A percentile compares a stretch with the other conserved stretches of the same genome.
Conservation (phyloP, 2,329 filamentous ascomycete species). For the Eurotiales sp. region DNA sequence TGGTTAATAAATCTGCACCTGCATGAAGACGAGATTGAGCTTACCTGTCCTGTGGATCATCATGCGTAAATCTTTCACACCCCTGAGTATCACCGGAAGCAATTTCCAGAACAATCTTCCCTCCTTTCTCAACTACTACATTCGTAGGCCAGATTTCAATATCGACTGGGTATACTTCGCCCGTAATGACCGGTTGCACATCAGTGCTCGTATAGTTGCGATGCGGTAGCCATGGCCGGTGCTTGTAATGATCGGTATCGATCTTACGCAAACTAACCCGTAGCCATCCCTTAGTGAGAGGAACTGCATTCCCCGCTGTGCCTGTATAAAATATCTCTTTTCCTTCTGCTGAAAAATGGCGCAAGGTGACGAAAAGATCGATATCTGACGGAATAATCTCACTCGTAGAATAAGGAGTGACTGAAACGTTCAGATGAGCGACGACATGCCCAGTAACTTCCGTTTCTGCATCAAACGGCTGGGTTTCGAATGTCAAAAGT, state of each 20-base stretch:
- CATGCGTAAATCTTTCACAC: slow-evolving; percentile 49
- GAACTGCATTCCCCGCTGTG: slow-evolving; percentile 53
- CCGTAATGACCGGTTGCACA: slow-evolving; percentile 40
- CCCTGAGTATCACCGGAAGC: slow-evolving; percentile 27
- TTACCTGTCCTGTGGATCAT: slow-evolving; percentile 31
- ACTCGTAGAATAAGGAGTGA: slow-evolving; percentile 35
- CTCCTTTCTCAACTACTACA: slow-evolving; percentile 20
- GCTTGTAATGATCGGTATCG: slow-evolving; percentile 45
- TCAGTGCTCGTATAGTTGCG: slow-evolving; percentile 48
- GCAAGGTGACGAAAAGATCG: slow-evolving; percentile 55
- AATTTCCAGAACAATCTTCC: slow-evolving; percentile 9
- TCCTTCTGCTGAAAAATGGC: slow-evolving; percentile 47
- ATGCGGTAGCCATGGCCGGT: slow-evolving; percentile 43
- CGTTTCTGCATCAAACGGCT: slow-evolving; percentile 58
- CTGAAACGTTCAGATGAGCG: slow-evolving; percentile 62
- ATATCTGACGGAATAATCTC: slow-evolving; percentile 46
- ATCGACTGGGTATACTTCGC: slow-evolving; percentile 47
- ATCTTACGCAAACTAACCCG: slow-evolving; percentile 50
- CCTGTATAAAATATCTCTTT: slow-evolving; percentile 56
- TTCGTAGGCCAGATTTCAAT: slow-evolving; percentile 34
- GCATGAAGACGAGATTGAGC: slow-evolving; percentile 5
- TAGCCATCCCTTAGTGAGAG: slow-evolving; percentile 54
- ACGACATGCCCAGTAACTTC: slow-evolving; percentile 68
- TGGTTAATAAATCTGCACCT: background rate
- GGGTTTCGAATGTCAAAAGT: slow-evolving; percentile 55